Percentiles rank a stretch among this genome's conserved stretches.
Conservation (phyloP, 176 grass and related monocot genomes). For the Oryza punctata region DNA sequence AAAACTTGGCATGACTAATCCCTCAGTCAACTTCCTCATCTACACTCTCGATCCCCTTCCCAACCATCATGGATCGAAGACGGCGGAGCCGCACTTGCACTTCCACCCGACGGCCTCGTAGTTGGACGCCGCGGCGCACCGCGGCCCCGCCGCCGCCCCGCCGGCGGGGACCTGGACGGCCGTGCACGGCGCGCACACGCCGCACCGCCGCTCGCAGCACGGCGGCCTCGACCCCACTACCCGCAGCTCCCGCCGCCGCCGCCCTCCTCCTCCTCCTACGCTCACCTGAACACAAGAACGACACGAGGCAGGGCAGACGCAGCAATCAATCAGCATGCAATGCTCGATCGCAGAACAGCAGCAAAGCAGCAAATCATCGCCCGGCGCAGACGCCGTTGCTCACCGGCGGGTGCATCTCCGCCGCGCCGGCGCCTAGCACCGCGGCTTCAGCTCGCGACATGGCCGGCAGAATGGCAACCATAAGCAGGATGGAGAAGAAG, state of each 20-base stretch:
- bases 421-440: too few species aligned
- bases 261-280: too few species aligned
- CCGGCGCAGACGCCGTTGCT: not conserved
- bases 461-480: not conserved
- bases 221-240: slow-evolving; percentile 62
- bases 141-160: not conserved
- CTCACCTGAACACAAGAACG: slow-evolving; percentile 1
- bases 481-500: slow-evolving; percentile 8
- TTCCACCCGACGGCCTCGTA: slow-evolving; percentile 77
- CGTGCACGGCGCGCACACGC: too few species aligned
- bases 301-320: too few species aligned
- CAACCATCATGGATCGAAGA: slow-evolving; percentile 48
- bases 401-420: too few species aligned
- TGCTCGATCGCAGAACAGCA: too few species aligned
- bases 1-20: too few species aligned
- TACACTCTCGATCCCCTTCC: too few species aligned
- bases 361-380: too few species aligned
- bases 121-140: too few species aligned
- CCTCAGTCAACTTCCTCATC: too few species aligned
- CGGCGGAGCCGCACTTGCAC: slow-evolving; percentile 63
- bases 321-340: not conserved
- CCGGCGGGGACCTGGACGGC: too few species aligned
- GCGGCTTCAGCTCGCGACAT: not conserved
- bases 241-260: not conserved
- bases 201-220: slow-evolving; percentile 51